Conservation (phyloP, 768 basidiomycete species). For the Strobilomyces echinocephalus region DNA sequence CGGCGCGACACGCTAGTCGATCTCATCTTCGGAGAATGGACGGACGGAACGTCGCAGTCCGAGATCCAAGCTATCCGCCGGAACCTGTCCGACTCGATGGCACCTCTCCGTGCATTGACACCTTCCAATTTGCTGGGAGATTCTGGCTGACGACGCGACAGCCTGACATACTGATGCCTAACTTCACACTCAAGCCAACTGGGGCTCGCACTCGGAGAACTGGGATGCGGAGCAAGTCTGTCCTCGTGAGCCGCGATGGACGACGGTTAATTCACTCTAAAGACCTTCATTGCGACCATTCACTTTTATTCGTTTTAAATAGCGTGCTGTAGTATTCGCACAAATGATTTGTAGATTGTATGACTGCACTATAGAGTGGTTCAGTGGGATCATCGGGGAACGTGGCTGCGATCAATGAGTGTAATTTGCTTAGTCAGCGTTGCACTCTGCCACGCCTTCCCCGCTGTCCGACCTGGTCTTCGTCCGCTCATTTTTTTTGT, state of each 20-base stretch:
- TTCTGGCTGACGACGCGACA: background rate
- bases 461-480: background rate
- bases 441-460: background rate
- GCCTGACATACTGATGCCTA: background rate
- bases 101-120: background rate
- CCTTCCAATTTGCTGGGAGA: background rate
- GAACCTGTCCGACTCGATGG: background rate
- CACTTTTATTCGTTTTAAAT: background rate
- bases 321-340: background rate
- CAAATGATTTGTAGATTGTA: background rate
- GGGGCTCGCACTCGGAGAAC: background rate
- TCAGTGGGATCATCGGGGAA: too few species aligned
- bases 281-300: background rate
- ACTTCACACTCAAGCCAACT: background rate
- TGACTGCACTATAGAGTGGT: background rate
- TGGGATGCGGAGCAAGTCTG: background rate
- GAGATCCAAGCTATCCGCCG: background rate
- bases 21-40: background rate
- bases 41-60: background rate
- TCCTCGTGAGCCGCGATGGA: background rate
- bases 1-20: background rate
- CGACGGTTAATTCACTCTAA: too few species aligned
- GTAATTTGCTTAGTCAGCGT: conserved; percentile 17
- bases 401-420: background rate
- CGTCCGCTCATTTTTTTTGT: conserved; percentile 12